Evolutionary conservation across 164 flowering plant species (phyloP).

Genomic region (Annona cherimola): DNA sequence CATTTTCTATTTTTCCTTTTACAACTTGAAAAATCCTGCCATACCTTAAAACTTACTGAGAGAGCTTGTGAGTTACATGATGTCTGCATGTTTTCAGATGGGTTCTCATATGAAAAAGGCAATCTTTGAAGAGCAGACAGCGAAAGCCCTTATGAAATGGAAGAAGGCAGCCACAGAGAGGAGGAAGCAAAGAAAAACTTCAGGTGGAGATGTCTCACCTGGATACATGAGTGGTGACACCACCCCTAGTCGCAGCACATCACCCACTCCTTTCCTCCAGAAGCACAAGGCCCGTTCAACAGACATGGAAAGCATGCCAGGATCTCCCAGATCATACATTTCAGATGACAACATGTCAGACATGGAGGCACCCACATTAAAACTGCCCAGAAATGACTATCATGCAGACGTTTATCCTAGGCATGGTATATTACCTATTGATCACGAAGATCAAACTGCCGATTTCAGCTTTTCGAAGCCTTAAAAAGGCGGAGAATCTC

Average conservation of each 20-base stretch:
- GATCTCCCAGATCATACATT: conserved; percentile 29
- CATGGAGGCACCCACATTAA: conserved; percentile 17
- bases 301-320: conserved; percentile 27
- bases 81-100: conserved; percentile 40
- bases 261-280: conserved; percentile 49
- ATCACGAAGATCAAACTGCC: too few relatives aligned
- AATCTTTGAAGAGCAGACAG: conserved; percentile 62
- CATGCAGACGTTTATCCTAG: too few relatives aligned
- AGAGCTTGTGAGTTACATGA: too few relatives aligned
- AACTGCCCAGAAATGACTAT: conserved; percentile 1
- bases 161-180: conserved; percentile 43
- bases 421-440: too few relatives aligned
- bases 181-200: conserved; percentile 28
- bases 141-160: conserved; percentile 65
- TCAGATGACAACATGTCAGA: conserved; percentile 51
- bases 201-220: conserved; percentile 13
- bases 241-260: conserved; percentile 39
- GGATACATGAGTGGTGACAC: conserved; percentile 37
- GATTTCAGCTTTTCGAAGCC: too few relatives aligned
- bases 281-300: conserved; percentile 12
- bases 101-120: conserved; percentile 73
- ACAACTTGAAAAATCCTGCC: too few relatives aligned
- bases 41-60: too few relatives aligned
- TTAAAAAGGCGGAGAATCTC: too few relatives aligned
- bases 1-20: too few relatives aligned